phyloP scores from a whole-genome alignment of 176 grass and related monocot species.

The Tuctoria greenei region DNA sequence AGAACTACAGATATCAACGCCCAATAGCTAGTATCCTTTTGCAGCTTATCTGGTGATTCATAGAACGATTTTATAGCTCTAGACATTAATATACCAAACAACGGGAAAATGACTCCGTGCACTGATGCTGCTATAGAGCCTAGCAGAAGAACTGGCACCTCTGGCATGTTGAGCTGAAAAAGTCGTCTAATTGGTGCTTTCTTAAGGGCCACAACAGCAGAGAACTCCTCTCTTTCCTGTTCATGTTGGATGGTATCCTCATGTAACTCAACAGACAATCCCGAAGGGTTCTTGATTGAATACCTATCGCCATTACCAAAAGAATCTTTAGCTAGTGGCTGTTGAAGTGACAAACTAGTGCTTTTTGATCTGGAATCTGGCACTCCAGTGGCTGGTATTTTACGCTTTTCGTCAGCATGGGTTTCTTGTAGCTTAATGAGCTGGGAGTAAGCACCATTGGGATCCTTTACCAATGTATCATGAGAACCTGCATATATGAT shows the following conservation, averaged over 20 bases:
- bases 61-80: slow-evolving; percentile 62
- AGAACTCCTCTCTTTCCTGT: slow-evolving; percentile 25
- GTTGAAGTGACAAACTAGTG: slow-evolving; percentile 34
- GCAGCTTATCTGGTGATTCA: slow-evolving; percentile 49
- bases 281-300: slow-evolving; percentile 41
- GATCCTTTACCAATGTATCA: slow-evolving; percentile 66
- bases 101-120: slow-evolving; percentile 66
- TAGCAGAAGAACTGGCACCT: slow-evolving; percentile 58
- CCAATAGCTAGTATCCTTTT: slow-evolving; percentile 71
- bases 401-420: slow-evolving; percentile 26
- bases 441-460: slow-evolving; percentile 68
- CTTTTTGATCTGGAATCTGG: slow-evolving; percentile 36
- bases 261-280: slow-evolving; percentile 30
- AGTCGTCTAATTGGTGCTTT: slow-evolving; percentile 52
- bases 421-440: slow-evolving; percentile 66
- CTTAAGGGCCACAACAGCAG: slow-evolving; percentile 11
- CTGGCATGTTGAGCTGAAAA: slow-evolving; percentile 67
- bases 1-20: slow-evolving; percentile 52
- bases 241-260: slow-evolving; percentile 12
- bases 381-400: slow-evolving; percentile 20
- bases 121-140: slow-evolving; percentile 66
- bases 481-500: slow-evolving; percentile 52
- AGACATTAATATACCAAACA: slow-evolving; percentile 61
- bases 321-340: slow-evolving; percentile 46
- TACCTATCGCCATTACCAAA: slow-evolving; percentile 40